These are phyloP conservation scores for Stropharia rugosoannulata DNA, from an alignment of 768 basidiomycete genomes.

Conservation along the genomic window DNA sequence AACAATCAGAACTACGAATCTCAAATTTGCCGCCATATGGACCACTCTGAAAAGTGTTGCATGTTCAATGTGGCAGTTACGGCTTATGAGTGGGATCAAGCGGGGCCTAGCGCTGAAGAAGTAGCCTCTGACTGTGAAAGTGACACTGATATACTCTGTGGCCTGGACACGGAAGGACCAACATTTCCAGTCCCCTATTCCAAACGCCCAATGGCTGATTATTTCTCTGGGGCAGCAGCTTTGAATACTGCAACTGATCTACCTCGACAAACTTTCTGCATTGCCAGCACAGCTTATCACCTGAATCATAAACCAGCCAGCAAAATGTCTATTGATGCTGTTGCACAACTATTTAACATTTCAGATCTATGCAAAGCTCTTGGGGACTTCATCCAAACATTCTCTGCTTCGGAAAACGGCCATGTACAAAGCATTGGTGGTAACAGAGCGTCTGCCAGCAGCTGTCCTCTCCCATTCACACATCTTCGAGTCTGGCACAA, in stretches of 20 bases:
- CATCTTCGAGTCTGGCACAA: conserved; percentile 27
- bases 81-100: conserved; percentile 10
- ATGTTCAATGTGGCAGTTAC: conserved; percentile 26
- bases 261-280: conserved; percentile 13
- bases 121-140: background rate
- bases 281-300: conserved; percentile 18
- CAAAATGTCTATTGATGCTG: conserved; percentile 20
- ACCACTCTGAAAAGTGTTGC: conserved; percentile 27
- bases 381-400: conserved; percentile 15
- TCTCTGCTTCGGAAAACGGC: background rate
- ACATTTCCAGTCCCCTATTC: too few relatives aligned
- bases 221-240: background rate
- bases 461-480: conserved; percentile 15
- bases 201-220: background rate
- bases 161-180: background rate
- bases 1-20: conserved; percentile 32
- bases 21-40: conserved; percentile 32
- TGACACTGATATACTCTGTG: background rate
- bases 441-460: background rate
- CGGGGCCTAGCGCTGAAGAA: background rate
- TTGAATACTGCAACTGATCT: too few relatives aligned
- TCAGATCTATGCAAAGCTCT: conserved; percentile 26
- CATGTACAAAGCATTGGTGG: conserved; percentile 12
- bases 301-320: conserved; percentile 19
- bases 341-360: conserved; percentile 18